A percentile compares a stretch with the other conserved stretches of the same genome.
Evolutionary conservation across 2,329 filamentous ascomycete genomes (phyloP).

Genomic region (Cladosporium colombiae): DNA sequence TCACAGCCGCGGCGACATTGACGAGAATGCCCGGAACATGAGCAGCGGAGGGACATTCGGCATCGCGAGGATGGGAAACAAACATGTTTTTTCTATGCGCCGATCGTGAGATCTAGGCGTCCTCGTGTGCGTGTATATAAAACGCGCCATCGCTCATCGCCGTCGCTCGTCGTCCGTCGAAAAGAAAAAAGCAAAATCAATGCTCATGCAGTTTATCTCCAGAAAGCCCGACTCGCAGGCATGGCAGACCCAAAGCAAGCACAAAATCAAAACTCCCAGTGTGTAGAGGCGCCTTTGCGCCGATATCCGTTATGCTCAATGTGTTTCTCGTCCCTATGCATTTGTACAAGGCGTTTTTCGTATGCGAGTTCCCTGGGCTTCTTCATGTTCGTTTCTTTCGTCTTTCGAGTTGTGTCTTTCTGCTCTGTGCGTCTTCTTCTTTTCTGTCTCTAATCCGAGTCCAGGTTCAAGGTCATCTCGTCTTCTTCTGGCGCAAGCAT

Average conservation of each 20-base stretch:
- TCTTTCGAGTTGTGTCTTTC: not conserved
- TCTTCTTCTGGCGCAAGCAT: constrained; percentile 12
- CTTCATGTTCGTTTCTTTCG: constrained; percentile 4
- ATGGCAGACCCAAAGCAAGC: not conserved
- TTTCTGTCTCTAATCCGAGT: not conserved
- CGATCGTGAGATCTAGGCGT: constrained; percentile 1
- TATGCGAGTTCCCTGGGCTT: not conserved
- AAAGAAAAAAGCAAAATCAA: not conserved
- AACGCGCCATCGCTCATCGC: not conserved
- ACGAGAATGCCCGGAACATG: not conserved
- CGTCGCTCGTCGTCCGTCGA: not conserved
- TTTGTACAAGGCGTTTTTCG: not conserved
- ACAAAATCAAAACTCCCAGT: not conserved
- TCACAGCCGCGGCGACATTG: not conserved
- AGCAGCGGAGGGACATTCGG: not conserved
- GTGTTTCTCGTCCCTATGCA: constrained; percentile 2
- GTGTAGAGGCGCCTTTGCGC: not conserved
- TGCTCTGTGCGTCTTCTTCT: not conserved
- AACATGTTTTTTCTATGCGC: not conserved
- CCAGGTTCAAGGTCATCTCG: not conserved
- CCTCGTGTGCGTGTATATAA: not conserved
- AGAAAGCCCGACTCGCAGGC: not conserved
- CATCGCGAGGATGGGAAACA: not conserved
- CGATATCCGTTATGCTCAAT: constrained; percentile 5
- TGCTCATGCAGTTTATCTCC: not conserved